Evolutionary conservation across 768 basidiomycete species (phyloP), one percentile per base, ranked within the genome.

Genomic region (Ramaria rubella): DNA sequence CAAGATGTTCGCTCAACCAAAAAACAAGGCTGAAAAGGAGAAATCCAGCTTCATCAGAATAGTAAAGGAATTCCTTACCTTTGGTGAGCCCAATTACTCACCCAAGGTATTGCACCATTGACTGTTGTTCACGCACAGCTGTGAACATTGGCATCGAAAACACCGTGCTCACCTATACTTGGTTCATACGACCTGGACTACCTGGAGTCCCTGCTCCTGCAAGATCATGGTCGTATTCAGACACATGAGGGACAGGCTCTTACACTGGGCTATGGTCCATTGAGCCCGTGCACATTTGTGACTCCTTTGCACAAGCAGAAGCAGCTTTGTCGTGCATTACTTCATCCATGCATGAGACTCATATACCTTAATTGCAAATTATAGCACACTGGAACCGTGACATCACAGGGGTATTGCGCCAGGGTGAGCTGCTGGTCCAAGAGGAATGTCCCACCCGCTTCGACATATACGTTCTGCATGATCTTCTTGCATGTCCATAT

Each of bases 121-220:
- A 12, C n/a, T 34, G 14, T 23, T 24, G 58, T 27, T 31, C 5
- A 34, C 3, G n/a, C 17, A 3, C 34, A 61, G 60, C 15, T 61
- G 60, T 21, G 29, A 60, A 30, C 44, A 59, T 38, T 38, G 45
- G 7, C 9, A 12, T 2, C 24, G 27, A 7, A 38, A 30, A 9
- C 44, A 60, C 29, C 56, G 12, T 3, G 33, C 52, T 1, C 68
- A 68, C 42, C 52, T 69, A n/a, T 53, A 62, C 19, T 52, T 69
- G 5, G 55, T 67, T 15, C 61, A 64, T 9, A 62, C 45, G 54
- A 67, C 40, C 55, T 58, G 9, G 15, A 31, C 1, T 69, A 69
- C 44, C 58, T 69, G 0, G 36, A 24, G 8, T 66, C 67, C 4
- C 40, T 69, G 1, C 56, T 69, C 23, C 14, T 55, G 3, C 34